Conservation (phyloP, 2,329 filamentous ascomycete species). For the Alternaria rosae region DNA sequence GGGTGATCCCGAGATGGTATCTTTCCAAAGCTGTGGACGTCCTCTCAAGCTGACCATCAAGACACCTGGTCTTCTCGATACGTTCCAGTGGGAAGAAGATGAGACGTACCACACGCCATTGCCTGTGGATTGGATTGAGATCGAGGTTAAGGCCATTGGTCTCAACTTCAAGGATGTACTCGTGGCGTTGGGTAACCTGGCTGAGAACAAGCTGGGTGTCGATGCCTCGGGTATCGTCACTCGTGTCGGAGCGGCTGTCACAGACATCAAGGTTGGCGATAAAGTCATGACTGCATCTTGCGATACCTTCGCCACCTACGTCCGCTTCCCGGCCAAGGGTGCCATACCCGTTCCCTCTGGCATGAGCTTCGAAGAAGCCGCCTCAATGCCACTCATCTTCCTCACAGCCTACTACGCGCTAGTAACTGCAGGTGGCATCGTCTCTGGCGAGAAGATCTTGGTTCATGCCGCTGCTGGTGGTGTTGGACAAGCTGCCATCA, state of each 20-base stretch:
- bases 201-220: constrained; percentile 7
- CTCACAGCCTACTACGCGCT: constrained; percentile 10
- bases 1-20: constrained; percentile 10
- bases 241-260: constrained; percentile 4
- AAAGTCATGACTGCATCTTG: constrained; percentile 11
- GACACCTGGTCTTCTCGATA: constrained; percentile 9
- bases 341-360: constrained; percentile 1
- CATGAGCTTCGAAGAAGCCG: constrained; percentile 13
- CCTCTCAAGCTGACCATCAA: constrained; percentile 7
- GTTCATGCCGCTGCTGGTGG: constrained; percentile 38
- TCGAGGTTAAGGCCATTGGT: constrained; percentile 8
- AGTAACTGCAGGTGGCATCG: constrained; percentile 1
- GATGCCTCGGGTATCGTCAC: constrained; percentile 5
- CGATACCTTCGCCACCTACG: constrained; percentile 9
- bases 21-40: constrained; percentile 6
- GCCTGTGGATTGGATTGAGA: background rate
- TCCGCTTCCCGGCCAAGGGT: constrained; percentile 14
- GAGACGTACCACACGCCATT: constrained; percentile 4
- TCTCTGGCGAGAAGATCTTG: constrained; percentile 37
- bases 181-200: constrained; percentile 7
- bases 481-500: constrained; percentile 34
- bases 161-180: constrained; percentile 13
- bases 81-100: constrained; percentile 9
- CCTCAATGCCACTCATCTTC: constrained; percentile 14
- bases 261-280: constrained; percentile 2